These are phyloP conservation scores for Fomes fomentarius DNA, from an alignment of 1,284 basidiomycete genomes.

Conservation along the genomic window DNA sequence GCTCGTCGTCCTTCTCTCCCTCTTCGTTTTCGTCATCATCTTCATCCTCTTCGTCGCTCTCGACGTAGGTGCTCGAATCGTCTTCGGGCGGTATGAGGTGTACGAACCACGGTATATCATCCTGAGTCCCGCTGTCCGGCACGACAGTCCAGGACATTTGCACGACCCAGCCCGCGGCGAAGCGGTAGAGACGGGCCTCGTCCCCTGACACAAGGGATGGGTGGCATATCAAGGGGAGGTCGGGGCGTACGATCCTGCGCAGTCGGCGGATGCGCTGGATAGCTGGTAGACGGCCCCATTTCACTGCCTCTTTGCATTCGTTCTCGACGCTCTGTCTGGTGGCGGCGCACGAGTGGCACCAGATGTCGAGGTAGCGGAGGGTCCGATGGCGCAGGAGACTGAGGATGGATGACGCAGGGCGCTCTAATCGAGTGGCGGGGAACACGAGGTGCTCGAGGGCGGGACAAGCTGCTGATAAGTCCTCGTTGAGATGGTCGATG, in stretches of 20 bases:
- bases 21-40: not conserved
- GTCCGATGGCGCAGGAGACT: not conserved
- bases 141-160: slow-evolving; percentile 4
- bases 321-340: not conserved
- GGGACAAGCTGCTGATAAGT: slow-evolving; percentile 3
- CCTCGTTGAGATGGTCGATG: not conserved
- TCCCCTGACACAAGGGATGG: slow-evolving; percentile 1
- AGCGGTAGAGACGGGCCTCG: slow-evolving; percentile 1
- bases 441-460: slow-evolving; percentile 17
- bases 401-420: not conserved
- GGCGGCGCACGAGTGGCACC: slow-evolving; percentile 5
- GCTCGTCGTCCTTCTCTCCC: slow-evolving; percentile 1
- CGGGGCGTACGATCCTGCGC: not conserved
- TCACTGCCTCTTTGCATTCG: not conserved
- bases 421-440: not conserved
- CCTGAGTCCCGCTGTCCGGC: slow-evolving; percentile 1
- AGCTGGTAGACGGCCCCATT: not conserved
- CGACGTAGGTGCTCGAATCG: not conserved
- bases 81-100: slow-evolving; percentile 1
- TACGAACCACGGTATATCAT: slow-evolving; percentile 7
- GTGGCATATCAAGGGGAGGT: slow-evolving; percentile 15
- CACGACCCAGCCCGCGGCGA: not conserved
- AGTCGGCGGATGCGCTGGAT: slow-evolving; percentile 4
- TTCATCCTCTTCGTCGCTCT: not conserved
- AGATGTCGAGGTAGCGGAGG: slow-evolving; percentile 14